Percentiles rank a stretch among this genome's conserved stretches.
Conservation (phyloP, 2,329 filamentous ascomycete species). For the Cordyceps pruinosa region DNA sequence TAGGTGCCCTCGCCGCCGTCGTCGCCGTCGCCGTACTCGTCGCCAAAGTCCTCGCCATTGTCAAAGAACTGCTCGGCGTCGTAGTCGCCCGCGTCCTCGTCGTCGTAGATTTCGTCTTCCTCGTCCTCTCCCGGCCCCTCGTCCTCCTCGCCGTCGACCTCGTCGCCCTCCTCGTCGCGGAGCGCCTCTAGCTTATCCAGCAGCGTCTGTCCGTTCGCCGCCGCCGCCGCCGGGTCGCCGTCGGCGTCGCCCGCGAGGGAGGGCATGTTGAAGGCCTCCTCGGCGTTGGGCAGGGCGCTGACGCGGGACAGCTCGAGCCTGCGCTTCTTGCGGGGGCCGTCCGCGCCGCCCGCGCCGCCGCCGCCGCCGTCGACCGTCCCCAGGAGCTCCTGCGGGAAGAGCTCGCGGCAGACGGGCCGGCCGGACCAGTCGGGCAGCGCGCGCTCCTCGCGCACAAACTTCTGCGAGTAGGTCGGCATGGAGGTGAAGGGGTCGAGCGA, state of each 20-base stretch:
- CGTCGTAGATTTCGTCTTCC: slow-evolving; percentile 46
- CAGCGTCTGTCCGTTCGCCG: slow-evolving; percentile 28
- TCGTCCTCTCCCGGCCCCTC: slow-evolving; percentile 38
- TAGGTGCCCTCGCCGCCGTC: slow-evolving; percentile 38
- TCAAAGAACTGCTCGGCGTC: slow-evolving; percentile 56
- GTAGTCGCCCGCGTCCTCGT: slow-evolving; percentile 55
- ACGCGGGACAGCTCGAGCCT: slow-evolving; percentile 40
- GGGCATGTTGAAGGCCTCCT: slow-evolving; percentile 41
- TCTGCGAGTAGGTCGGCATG: slow-evolving; percentile 51
- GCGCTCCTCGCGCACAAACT: slow-evolving; percentile 44
- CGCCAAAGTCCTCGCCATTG: slow-evolving; percentile 47
- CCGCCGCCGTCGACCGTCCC: slow-evolving; percentile 46
- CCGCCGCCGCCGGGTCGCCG: slow-evolving; percentile 24
- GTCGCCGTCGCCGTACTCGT: slow-evolving; percentile 45
- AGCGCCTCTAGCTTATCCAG: slow-evolving; percentile 40
- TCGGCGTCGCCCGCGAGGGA: slow-evolving; percentile 20
- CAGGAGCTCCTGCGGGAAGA: slow-evolving; percentile 52
- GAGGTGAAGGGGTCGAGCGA: slow-evolving; percentile 52
- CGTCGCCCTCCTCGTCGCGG: slow-evolving; percentile 44
- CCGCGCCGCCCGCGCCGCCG: slow-evolving; percentile 24
- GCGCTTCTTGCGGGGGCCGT: slow-evolving; percentile 34
- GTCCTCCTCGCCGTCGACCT: slow-evolving; percentile 38
- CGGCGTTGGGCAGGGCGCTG: slow-evolving; percentile 41
- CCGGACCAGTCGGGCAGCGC: slow-evolving; percentile 47
- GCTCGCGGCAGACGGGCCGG: slow-evolving; percentile 42